Conservation (phyloP, 805 yeast species). For the Candida schatavii region DNA sequence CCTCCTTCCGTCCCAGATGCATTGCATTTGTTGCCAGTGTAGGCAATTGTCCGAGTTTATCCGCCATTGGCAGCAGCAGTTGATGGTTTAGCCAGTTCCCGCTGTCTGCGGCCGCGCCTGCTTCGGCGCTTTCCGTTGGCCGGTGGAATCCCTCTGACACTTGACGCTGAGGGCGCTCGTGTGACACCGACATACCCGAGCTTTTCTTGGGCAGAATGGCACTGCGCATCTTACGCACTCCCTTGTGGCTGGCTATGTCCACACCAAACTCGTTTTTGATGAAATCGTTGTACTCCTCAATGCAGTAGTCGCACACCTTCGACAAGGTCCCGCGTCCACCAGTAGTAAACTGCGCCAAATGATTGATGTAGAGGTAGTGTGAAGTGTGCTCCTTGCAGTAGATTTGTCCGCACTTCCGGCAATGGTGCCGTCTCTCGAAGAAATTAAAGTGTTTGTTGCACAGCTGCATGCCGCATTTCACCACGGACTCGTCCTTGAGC, state of each 20-base stretch:
- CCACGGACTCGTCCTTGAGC: constrained; percentile 67
- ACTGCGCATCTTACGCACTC: background rate
- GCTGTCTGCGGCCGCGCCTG: no score
- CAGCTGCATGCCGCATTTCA: constrained; percentile 51
- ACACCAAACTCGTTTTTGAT: constrained; percentile 41
- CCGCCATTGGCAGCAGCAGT: background rate
- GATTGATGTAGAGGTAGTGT: constrained; percentile 53
- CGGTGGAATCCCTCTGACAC: background rate
- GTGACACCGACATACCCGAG: background rate
- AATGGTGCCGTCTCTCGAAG: constrained; percentile 79
- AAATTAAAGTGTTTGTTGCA: constrained; percentile 72
- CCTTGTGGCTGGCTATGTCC: constrained; percentile 5
- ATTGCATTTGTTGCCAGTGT: background rate
- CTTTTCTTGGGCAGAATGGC: background rate
- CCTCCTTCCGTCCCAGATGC: background rate
- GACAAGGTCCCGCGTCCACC: constrained; percentile 66
- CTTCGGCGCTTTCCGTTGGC: no score
- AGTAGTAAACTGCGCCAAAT: constrained; percentile 60
- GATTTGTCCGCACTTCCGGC: constrained; percentile 81
- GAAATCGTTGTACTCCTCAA: constrained; percentile 55
- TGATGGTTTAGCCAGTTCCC: background rate
- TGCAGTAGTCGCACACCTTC: constrained; percentile 70
- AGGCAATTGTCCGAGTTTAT: constrained; percentile 1
- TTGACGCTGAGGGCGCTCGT: background rate
- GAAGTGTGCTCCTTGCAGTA: constrained; percentile 69